phyloP scores from a whole-genome alignment of 441 rosid species.

The Isatis lusitanica region DNA sequence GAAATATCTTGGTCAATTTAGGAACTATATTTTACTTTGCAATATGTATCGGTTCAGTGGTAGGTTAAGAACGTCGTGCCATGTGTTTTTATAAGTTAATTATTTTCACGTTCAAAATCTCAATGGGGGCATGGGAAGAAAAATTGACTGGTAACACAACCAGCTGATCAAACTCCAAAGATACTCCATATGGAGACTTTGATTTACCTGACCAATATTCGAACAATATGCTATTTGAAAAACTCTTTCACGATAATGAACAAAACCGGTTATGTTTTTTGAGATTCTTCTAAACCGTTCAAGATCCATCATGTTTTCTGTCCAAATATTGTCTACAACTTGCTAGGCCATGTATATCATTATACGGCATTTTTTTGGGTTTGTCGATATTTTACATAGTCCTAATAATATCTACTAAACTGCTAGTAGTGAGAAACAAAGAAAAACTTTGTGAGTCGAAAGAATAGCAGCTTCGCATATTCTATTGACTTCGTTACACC shows the following conservation, averaged over 20 bases:
- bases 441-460: not conserved
- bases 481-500: not conserved
- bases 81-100: not conserved
- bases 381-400: too few relatives aligned
- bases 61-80: not conserved
- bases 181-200: not conserved
- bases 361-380: too few relatives aligned
- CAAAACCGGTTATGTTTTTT: not conserved
- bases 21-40: not conserved
- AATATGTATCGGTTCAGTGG: not conserved
- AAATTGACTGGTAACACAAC: not conserved
- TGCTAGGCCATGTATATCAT: too few relatives aligned
- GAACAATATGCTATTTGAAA: not conserved
- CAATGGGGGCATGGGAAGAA: not conserved
- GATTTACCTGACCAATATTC: not conserved
- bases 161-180: not conserved
- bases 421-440: not conserved
- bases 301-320: too few relatives aligned
- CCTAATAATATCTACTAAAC: not conserved
- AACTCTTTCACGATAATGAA: not conserved
- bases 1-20: not conserved
- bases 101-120: too few relatives aligned
- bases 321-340: too few relatives aligned
- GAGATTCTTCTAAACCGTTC: not conserved
- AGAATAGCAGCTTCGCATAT: slow-evolving; percentile 21